Percentiles rank a stretch among this genome's conserved stretches.
phyloP scores from a whole-genome alignment of 495 filamentous ascomycete species.

The Talaromyces trachyspermus region DNA sequence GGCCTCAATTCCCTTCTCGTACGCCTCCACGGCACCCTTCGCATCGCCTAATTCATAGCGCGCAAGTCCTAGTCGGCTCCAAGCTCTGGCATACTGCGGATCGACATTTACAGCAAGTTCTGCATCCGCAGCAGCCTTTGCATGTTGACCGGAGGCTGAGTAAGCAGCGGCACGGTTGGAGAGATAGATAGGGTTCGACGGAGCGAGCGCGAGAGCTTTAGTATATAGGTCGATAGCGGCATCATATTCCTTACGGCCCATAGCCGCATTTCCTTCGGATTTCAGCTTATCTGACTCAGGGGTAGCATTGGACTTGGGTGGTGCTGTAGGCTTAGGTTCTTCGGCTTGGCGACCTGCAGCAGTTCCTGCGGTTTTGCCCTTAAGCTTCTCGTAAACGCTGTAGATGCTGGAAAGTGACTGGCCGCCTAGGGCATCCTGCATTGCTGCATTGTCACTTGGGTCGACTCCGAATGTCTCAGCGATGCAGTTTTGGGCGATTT shows the following conservation, averaged over 20 bases:
- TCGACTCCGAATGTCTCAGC: constrained; percentile 91
- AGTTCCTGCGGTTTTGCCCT: constrained; percentile 50
- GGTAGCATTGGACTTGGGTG: constrained; percentile 15
- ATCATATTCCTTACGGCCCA: constrained; percentile 82
- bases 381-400: constrained; percentile 91
- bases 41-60: constrained; percentile 84
- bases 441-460: constrained; percentile 63
- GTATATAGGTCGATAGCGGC: constrained; percentile 79
- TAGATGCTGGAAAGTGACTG: constrained; percentile 88
- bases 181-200: constrained; percentile 90
- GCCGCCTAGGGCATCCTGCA: constrained; percentile 67
- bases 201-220: constrained; percentile 68
- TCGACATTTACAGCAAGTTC: constrained; percentile 80
- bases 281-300: constrained; percentile 81
- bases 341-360: constrained; percentile 19
- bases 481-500: constrained; percentile 89
- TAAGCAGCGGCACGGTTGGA: constrained; percentile 95
- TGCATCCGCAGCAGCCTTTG: constrained; percentile 73
- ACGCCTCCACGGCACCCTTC: constrained; percentile 89
- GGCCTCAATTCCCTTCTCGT: constrained; percentile 83
- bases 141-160: constrained; percentile 71
- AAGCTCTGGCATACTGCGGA: constrained; percentile 92
- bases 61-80: constrained; percentile 85
- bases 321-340: constrained; percentile 16
- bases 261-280: constrained; percentile 85